A percentile compares a stretch with the other conserved stretches of the same genome.
Conservation (phyloP, 1,139 yeast species). For the Suhomyces bribrorum region DNA sequence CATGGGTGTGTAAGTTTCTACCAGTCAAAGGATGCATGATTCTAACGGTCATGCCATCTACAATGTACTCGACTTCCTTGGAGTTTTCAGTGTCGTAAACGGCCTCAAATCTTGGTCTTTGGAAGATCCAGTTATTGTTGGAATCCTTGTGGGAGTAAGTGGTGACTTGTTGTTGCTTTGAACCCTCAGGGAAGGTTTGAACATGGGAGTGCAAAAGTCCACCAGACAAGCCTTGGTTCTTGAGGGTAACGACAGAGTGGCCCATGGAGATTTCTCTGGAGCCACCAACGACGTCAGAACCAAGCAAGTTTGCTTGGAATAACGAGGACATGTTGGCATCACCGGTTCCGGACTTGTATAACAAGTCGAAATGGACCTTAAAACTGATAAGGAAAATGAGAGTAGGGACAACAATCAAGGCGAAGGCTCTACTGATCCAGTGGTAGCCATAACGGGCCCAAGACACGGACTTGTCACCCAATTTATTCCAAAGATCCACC, state of each 20-base stretch:
- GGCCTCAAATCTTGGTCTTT: slow-evolving; percentile 65
- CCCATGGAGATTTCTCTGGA: slow-evolving; percentile 87
- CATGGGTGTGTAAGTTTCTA: slow-evolving; percentile 89
- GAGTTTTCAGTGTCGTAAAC: slow-evolving; percentile 52
- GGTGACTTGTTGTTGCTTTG: slow-evolving; percentile 94
- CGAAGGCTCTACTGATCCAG: slow-evolving; percentile 65
- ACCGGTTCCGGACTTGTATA: slow-evolving; percentile 83
- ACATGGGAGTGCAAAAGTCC: slow-evolving; percentile 93
- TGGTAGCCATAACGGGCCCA: slow-evolving; percentile 55
- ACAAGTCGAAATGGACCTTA: slow-evolving; percentile 72
- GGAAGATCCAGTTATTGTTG: slow-evolving; percentile 89
- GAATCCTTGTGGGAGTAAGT: slow-evolving; percentile 90
- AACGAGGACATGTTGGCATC: slow-evolving; percentile 96
- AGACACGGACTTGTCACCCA: slow-evolving; percentile 57
- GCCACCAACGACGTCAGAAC: slow-evolving; percentile 79
- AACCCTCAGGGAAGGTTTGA: slow-evolving; percentile 92
- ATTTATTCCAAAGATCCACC: slow-evolving; percentile 69
- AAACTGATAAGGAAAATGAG: slow-evolving; percentile 63
- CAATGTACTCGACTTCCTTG: slow-evolving; percentile 57
- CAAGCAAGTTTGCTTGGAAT: slow-evolving; percentile 89
- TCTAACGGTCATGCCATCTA: slow-evolving; percentile 77
- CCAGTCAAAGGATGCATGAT: slow-evolving; percentile 79
- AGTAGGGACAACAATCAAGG: slow-evolving; percentile 63
- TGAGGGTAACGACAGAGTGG: slow-evolving; percentile 74
- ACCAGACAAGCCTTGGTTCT: slow-evolving; percentile 90